phyloP scores from a whole-genome alignment of 164 flowering plant genomes.

The Akebia trifoliata region DNA sequence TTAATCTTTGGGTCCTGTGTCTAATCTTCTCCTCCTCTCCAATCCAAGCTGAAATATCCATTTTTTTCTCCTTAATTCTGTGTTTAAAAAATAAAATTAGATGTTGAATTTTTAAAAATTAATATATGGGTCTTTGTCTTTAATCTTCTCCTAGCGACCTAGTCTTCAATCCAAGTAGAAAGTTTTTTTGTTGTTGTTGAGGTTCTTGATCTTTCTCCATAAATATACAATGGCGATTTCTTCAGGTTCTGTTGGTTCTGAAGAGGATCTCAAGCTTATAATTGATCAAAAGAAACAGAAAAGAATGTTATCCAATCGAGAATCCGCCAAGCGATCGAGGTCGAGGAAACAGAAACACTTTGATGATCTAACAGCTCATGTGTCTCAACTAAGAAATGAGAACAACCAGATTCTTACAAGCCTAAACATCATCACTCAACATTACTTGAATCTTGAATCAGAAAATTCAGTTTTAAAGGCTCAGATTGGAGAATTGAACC shows the following conservation, averaged over 20 bases:
- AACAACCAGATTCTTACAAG: conserved; percentile 43
- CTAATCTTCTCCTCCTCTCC: too few species aligned
- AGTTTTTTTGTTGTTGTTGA: neutral
- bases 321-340: conserved; percentile 82
- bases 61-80: too few species aligned
- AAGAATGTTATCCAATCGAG: conserved; percentile 85
- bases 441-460: conserved; percentile 42
- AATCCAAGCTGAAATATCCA: too few species aligned
- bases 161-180: too few species aligned
- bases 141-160: too few species aligned
- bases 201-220: conserved; percentile 5
- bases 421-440: conserved; percentile 46
- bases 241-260: conserved; percentile 41
- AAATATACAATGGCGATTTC: conserved; percentile 44
- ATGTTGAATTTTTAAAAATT: too few species aligned
- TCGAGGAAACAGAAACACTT: conserved; percentile 76
- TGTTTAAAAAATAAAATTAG: too few species aligned
- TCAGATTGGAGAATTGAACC: conserved; percentile 57
- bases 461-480: conserved; percentile 65
- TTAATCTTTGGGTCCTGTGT: conserved; percentile 19
- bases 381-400: conserved; percentile 40
- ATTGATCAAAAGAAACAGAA: conserved; percentile 62
- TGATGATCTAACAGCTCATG: conserved; percentile 58
- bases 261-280: conserved; percentile 35
- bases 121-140: too few species aligned